Percentiles rank a stretch among this genome's conserved stretches.
phyloP scores from a whole-genome alignment of 1,284 basidiomycete species.

The Leccinum subspadiceum region DNA sequence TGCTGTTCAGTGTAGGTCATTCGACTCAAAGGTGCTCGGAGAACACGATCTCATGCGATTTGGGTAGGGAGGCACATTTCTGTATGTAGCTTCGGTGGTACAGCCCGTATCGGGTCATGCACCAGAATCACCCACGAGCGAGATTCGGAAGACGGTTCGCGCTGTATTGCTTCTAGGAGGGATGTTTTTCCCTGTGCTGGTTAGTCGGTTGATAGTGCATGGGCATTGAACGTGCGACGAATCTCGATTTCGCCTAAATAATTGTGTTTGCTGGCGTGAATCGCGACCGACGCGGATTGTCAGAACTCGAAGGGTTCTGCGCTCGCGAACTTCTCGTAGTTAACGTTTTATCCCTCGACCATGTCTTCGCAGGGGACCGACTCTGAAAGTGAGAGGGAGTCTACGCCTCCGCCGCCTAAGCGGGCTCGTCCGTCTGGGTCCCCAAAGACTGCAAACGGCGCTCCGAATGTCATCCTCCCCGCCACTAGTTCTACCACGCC shows the following conservation, averaged over 20 bases:
- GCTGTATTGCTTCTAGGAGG: conserved; percentile 59
- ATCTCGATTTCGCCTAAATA: background rate
- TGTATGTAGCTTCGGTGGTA: conserved; percentile 91
- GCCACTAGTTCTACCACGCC: conserved; percentile 14
- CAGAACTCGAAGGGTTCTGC: background rate
- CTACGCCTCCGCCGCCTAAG: conserved; percentile 29
- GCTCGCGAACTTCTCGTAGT: conserved; percentile 8
- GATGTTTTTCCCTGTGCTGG: conserved; percentile 66
- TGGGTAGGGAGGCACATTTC: conserved; percentile 84
- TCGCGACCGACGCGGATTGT: background rate
- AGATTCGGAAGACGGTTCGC: conserved; percentile 48
- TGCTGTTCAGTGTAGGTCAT: conserved; percentile 73
- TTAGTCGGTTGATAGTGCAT: conserved; percentile 51
- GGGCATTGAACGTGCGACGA: conserved; percentile 33
- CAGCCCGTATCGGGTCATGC: conserved; percentile 62
- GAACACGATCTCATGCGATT: conserved; percentile 7
- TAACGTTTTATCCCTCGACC: conserved; percentile 10
- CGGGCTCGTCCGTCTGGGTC: conserved; percentile 27
- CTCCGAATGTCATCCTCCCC: conserved; percentile 21
- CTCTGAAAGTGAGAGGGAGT: conserved; percentile 32
- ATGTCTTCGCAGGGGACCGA: conserved; percentile 34
- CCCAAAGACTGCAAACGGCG: conserved; percentile 14
- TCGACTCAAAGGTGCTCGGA: background rate
- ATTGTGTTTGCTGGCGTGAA: background rate
- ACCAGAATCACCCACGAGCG: conserved; percentile 39